Percentiles rank a stretch among this genome's conserved stretches.
phyloP scores from a whole-genome alignment of 2,329 filamentous ascomycete genomes.

The Pyrenochaeta sp. region DNA sequence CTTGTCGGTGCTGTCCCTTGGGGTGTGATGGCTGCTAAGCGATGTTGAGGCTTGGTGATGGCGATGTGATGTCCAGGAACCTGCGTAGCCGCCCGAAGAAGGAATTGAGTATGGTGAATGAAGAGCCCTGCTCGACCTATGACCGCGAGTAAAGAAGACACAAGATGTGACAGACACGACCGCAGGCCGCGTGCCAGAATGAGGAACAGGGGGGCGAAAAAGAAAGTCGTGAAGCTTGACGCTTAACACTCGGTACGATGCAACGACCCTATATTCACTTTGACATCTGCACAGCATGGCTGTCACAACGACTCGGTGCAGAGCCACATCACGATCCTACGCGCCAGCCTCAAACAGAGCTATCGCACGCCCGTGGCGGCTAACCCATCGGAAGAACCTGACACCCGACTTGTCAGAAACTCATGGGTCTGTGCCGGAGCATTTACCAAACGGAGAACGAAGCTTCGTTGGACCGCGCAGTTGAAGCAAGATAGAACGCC shows the following conservation, averaged over 20 bases:
- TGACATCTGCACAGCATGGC: slow-evolving; percentile 35
- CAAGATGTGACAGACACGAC: slow-evolving; percentile 28
- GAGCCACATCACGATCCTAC: slow-evolving; percentile 40
- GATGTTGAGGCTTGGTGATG: slow-evolving; percentile 6
- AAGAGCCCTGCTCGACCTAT: slow-evolving; percentile 46
- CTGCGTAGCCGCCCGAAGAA: slow-evolving; percentile 22
- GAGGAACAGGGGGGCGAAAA: slow-evolving; percentile 19
- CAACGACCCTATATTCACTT: slow-evolving; percentile 45
- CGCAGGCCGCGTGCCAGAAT: slow-evolving; percentile 26
- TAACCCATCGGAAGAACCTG: slow-evolving; percentile 37
- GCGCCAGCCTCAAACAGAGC: slow-evolving; percentile 48
- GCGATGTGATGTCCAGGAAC: slow-evolving; percentile 21
- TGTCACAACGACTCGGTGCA: slow-evolving; percentile 29
- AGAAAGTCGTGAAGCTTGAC: slow-evolving; percentile 32
- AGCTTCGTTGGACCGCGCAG: slow-evolving; percentile 30
- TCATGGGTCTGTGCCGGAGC: slow-evolving; percentile 39
- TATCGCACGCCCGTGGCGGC: slow-evolving; percentile 41
- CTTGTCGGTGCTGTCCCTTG: slow-evolving; percentile 24
- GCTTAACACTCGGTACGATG: slow-evolving; percentile 30
- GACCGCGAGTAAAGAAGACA: slow-evolving; percentile 20
- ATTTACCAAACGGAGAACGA: slow-evolving; percentile 36
- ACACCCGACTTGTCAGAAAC: slow-evolving; percentile 43
- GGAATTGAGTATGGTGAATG: slow-evolving; percentile 23
- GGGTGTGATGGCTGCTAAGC: slow-evolving; percentile 20
- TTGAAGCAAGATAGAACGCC: slow-evolving; percentile 22